Conservation (phyloP, 768 basidiomycete genomes). For the Pisolithus orientalis region DNA sequence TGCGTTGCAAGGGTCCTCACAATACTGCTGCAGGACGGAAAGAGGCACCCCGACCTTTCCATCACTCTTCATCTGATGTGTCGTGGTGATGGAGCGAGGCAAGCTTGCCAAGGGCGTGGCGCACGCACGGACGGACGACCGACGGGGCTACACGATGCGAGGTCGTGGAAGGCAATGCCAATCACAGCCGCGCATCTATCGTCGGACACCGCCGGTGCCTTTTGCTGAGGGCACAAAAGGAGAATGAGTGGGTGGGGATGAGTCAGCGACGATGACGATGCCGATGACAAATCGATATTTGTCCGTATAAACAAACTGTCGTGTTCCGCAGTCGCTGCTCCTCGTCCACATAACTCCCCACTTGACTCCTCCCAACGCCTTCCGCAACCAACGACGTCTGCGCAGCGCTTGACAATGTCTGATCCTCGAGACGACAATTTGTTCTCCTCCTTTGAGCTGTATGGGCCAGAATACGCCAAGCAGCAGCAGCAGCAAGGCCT, state of each 20-base stretch:
- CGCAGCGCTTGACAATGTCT: slow-evolving; percentile 20
- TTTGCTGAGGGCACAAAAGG: too few relatives aligned
- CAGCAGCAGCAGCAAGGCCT: slow-evolving; percentile 34
- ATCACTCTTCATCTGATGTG: not conserved
- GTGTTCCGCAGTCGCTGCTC: slow-evolving; percentile 27
- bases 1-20: too few relatives aligned
- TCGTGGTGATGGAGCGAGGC: not conserved
- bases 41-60: not conserved
- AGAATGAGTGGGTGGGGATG: too few relatives aligned
- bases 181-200: too few relatives aligned
- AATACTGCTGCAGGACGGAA: not conserved
- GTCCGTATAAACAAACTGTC: slow-evolving; percentile 14
- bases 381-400: slow-evolving; percentile 18
- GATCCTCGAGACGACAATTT: slow-evolving; percentile 27
- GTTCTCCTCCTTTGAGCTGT: slow-evolving; percentile 28
- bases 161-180: too few relatives aligned
- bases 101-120: not conserved
- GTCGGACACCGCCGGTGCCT: too few relatives aligned
- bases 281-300: slow-evolving; percentile 28
- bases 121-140: not conserved
- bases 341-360: slow-evolving; percentile 2
- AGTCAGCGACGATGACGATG: too few relatives aligned
- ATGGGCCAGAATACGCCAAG: slow-evolving; percentile 33
- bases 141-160: not conserved
- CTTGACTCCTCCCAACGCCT: slow-evolving; percentile 3